Conservation (phyloP, 2,329 filamentous ascomycete species). For the Penicillium verrucosum region DNA sequence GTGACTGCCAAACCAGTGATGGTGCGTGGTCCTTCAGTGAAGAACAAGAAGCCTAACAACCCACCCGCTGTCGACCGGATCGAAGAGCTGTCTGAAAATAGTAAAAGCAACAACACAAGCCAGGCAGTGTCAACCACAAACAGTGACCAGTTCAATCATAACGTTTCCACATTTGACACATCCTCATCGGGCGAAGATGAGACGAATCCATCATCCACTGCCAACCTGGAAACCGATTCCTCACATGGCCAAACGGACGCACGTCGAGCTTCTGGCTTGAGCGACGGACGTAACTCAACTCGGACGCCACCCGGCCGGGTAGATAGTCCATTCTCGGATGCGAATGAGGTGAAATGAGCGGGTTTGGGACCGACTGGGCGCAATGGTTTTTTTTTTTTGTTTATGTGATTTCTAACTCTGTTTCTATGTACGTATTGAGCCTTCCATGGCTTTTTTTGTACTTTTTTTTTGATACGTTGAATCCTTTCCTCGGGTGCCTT, state of each 20-base stretch:
- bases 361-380: slow-evolving; percentile 1
- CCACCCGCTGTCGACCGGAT: slow-evolving; percentile 18
- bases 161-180: slow-evolving; percentile 33
- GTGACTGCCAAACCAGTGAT: slow-evolving; percentile 46
- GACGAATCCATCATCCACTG: slow-evolving; percentile 7
- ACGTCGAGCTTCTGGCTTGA: slow-evolving; percentile 17
- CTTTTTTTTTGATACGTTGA: slow-evolving; percentile 12
- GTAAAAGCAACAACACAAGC: slow-evolving; percentile 11
- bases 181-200: slow-evolving; percentile 33
- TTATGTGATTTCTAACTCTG: slow-evolving; percentile 6
- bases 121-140: slow-evolving; percentile 18
- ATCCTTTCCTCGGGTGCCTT: slow-evolving; percentile 15
- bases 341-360: slow-evolving; percentile 41
- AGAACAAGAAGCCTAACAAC: slow-evolving; percentile 33
- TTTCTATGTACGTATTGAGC: slow-evolving; percentile 29
- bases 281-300: slow-evolving; percentile 26
- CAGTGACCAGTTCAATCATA: slow-evolving; percentile 19
- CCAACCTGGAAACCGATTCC: slow-evolving; percentile 6
- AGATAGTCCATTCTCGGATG: slow-evolving; percentile 45
- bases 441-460: slow-evolving; percentile 15
- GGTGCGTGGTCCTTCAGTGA: slow-evolving; percentile 38
- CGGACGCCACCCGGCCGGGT: slow-evolving; percentile 30
- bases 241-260: background rate
- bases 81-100: slow-evolving; percentile 15
- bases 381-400: background rate